Base-by-base conservation (phyloP, 805 yeast genomes). In the Saturnispora halmiae region DNA sequence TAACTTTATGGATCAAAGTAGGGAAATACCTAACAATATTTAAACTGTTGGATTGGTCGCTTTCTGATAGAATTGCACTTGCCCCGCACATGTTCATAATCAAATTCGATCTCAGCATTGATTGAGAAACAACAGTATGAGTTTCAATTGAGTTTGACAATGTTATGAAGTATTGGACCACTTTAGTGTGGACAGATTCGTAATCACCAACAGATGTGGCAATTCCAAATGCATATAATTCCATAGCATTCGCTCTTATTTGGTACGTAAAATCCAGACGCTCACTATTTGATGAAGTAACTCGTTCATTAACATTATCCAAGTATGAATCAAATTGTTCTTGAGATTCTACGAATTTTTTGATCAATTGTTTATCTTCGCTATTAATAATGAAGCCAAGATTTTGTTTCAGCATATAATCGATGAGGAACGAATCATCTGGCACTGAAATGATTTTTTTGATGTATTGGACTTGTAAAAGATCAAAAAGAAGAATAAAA, bases 211-310 rank as follows among this genome's bases (percentile, higher is more conserved):
- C 59, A 19, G 72, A 73, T 18, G 70, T 61, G 22, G 67, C 58
- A 41, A 69, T 63, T 8, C 82, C 79, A 15, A 75, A 69, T 6
- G 77, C 70, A 6, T 83, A 66, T n/a, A 79, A 69, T 53, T 81
- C 80, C 26, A 82, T 60, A 18, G 74, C 72, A 40, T 45, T 44
- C 4, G 56, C 51, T 34, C 43, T 45, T 31, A 54, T 46, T 13
- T 50, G 42, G 25, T 49, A 53, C 25, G 52, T 51, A 16, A 52
- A 45, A 33, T 45, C 44, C 45, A 63, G 45, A 44, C 61, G 56
- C 26, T 50, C 50, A 34, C 45, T 45, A 8, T 56, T 49, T 2
- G 59, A 51, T 1, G 51, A 44, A 2, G 49, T 50, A 15, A 56
- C 41, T 34, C 49, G 51, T 27, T 56, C 59, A 8, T 54, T 46